These are phyloP conservation scores for Cyphellophora europaea DNA, from an alignment of 2,329 filamentous ascomycete species.

Conservation along the genomic window DNA sequence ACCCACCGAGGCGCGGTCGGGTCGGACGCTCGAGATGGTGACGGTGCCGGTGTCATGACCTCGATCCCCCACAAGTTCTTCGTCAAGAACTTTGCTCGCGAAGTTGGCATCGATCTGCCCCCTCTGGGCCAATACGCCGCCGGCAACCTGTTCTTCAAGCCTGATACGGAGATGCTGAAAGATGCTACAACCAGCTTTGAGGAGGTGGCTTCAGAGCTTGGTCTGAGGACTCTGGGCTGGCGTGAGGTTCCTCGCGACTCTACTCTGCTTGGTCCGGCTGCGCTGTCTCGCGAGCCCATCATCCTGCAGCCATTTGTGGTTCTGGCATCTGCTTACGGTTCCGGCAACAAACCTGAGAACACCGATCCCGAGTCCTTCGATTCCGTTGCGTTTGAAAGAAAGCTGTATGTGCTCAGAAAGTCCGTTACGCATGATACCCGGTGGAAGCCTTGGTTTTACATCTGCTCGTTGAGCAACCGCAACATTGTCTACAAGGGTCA, in stretches of 20 bases:
- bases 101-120: slow-evolving; percentile 80
- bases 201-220: slow-evolving; percentile 80
- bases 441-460: slow-evolving; percentile 96
- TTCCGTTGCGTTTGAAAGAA: slow-evolving; percentile 77
- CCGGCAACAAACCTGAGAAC: slow-evolving; percentile 65
- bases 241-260: slow-evolving; percentile 92
- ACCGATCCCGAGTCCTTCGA: slow-evolving; percentile 76
- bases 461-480: slow-evolving; percentile 92
- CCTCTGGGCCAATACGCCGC: slow-evolving; percentile 88
- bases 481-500: slow-evolving; percentile 99
- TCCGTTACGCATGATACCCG: slow-evolving; percentile 89
- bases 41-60: slow-evolving; percentile 98
- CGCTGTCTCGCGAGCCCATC: slow-evolving; percentile 85
- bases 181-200: slow-evolving; percentile 90
- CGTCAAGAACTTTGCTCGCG: slow-evolving; percentile 92
- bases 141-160: slow-evolving; percentile 98
- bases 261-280: slow-evolving; percentile 82
- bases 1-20: slow-evolving; percentile 97
- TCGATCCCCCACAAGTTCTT: slow-evolving; percentile 98
- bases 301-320: slow-evolving; percentile 96
- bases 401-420: slow-evolving; percentile 91
- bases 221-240: slow-evolving; percentile 88
- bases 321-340: slow-evolving; percentile 72
- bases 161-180: slow-evolving; percentile 78
- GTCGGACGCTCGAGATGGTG: slow-evolving; percentile 93